These are phyloP conservation scores for Aegilops umbellulata DNA, from an alignment of 176 grass and related monocot species.

Conservation along the genomic window DNA sequence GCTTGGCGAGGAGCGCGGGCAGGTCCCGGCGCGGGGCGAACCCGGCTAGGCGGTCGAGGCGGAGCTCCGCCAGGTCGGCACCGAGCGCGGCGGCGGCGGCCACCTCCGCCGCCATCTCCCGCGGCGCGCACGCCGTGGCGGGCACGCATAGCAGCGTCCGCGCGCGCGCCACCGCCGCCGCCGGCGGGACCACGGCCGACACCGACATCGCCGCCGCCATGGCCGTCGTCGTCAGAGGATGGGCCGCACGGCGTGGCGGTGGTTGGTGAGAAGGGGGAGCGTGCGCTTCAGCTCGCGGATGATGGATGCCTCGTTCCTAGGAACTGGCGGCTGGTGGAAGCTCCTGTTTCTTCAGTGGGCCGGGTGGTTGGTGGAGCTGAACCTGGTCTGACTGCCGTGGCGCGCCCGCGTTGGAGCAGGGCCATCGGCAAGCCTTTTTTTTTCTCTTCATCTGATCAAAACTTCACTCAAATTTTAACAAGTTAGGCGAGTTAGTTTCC, in stretches of 20 bases:
- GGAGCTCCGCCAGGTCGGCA: slow-evolving; percentile 87
- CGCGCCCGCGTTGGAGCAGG: neutral
- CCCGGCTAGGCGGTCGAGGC: slow-evolving; percentile 62
- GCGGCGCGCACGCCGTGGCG: slow-evolving; percentile 58
- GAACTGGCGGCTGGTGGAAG: neutral
- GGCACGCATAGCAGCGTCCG: slow-evolving; percentile 80
- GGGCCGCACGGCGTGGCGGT: neutral
- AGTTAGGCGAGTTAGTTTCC: too few relatives aligned
- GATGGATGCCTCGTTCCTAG: neutral
- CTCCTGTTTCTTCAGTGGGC: neutral
- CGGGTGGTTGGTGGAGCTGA: neutral
- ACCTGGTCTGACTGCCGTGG: neutral
- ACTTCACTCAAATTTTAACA: too few relatives aligned
- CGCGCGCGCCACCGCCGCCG: neutral
- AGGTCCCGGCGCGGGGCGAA: slow-evolving; percentile 76
- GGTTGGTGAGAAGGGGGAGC: slow-evolving; percentile 12
- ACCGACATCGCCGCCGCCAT: slow-evolving; percentile 37
- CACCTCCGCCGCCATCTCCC: slow-evolving; percentile 69
- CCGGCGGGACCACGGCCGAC: slow-evolving; percentile 22
- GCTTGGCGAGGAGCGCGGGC: slow-evolving; percentile 50
- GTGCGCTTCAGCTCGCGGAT: neutral
- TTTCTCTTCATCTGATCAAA: too few relatives aligned
- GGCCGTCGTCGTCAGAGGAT: neutral
- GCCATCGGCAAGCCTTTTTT: neutral
- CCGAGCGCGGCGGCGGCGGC: slow-evolving; percentile 54